phyloP scores from a whole-genome alignment of 1,284 basidiomycete genomes.

The Ceratobasidium sp. region DNA sequence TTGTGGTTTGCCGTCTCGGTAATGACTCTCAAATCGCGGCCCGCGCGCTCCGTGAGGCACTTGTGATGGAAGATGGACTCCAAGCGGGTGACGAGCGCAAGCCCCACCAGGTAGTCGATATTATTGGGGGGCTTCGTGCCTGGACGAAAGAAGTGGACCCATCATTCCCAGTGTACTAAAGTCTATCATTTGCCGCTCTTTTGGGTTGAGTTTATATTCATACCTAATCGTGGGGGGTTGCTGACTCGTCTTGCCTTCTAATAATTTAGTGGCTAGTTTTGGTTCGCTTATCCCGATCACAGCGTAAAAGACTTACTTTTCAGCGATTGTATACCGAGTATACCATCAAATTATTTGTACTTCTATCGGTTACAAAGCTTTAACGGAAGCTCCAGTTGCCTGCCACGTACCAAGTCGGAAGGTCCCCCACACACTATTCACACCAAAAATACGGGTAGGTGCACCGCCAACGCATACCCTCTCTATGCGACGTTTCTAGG shows the following conservation, averaged over 20 bases:
- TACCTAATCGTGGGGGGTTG: neutral
- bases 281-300: neutral
- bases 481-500: neutral
- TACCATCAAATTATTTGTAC: neutral
- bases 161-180: slow-evolving; percentile 79
- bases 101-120: slow-evolving; percentile 65
- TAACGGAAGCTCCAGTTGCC: neutral
- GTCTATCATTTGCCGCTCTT: neutral
- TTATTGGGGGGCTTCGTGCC: slow-evolving; percentile 80
- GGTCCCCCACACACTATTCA: neutral
- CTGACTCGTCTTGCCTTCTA: neutral
- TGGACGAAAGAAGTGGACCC: slow-evolving; percentile 80
- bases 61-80: neutral
- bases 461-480: neutral
- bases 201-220: neutral
- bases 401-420: neutral
- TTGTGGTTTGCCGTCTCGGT: slow-evolving; percentile 86
- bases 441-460: neutral
- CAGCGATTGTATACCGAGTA: neutral
- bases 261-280: neutral
- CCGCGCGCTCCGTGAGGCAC: slow-evolving; percentile 61
- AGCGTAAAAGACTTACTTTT: neutral
- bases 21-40: slow-evolving; percentile 94
- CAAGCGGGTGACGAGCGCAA: slow-evolving; percentile 47
- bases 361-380: neutral